Percentiles rank a stretch among this genome's conserved stretches.
phyloP scores from a whole-genome alignment of 163 green algal genomes.

The Scenedesmus sp. region DNA sequence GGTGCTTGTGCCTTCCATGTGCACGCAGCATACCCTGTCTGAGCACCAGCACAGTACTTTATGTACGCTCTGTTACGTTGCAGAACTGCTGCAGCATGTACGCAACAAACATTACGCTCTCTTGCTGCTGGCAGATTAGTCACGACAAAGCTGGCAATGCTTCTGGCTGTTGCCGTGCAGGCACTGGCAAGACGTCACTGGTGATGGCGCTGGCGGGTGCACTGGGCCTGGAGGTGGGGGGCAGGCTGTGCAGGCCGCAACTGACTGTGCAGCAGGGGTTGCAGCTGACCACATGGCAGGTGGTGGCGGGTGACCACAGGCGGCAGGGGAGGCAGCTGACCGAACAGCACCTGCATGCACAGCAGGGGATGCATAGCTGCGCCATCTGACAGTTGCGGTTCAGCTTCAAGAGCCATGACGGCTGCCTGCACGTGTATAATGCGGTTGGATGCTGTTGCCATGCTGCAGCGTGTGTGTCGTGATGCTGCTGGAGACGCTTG shows the following conservation, averaged over 20 bases:
- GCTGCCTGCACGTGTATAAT: not conserved
- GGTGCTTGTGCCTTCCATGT: not conserved
- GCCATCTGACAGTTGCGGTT: not conserved
- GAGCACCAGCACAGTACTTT: not conserved
- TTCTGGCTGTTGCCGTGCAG: conserved; percentile 15
- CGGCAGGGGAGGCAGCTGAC: too few relatives aligned
- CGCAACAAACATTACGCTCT: too few relatives aligned
- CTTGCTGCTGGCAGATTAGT: too few relatives aligned
- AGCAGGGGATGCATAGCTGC: too few relatives aligned
- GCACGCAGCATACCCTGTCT: not conserved
- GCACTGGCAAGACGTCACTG: conserved; percentile 64
- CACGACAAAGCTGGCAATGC: too few relatives aligned
- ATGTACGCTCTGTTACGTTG: not conserved
- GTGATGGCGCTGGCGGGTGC: conserved; percentile 59
- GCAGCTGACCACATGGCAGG: too few relatives aligned
- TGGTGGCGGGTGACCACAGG: too few relatives aligned
- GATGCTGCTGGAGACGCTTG: not conserved
- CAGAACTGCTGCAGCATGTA: not conserved
- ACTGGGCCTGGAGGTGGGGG: conserved; percentile 14
- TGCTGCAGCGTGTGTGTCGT: not conserved
- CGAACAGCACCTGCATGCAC: too few relatives aligned
- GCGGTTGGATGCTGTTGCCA: not conserved
- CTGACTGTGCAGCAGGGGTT: too few relatives aligned
- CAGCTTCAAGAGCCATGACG: not conserved
- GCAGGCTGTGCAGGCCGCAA: too few relatives aligned